Evolutionary conservation across 1,284 basidiomycete genomes (phyloP).

Genomic region (Leccinum pseudoinsigne): DNA sequence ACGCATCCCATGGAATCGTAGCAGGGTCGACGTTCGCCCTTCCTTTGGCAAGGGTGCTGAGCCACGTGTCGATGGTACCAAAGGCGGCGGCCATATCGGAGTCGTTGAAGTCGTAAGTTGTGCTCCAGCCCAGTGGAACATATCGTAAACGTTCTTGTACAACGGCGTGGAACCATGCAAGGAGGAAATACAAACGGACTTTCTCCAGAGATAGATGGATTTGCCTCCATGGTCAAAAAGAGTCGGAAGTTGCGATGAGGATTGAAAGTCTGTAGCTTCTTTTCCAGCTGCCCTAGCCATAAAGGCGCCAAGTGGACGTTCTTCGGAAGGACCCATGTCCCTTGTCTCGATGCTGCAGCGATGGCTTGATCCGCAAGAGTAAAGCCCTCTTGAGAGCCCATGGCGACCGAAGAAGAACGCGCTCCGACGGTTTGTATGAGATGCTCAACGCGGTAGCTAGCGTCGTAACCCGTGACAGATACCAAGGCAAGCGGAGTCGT

Average conservation of each 20-base stretch:
- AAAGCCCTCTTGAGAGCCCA: conserved; percentile 99
- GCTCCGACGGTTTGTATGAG: conserved; percentile 76
- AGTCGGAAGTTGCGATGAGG: conserved; percentile 90
- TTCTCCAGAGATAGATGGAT: conserved; percentile 91
- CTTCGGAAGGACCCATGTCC: conserved; percentile 89
- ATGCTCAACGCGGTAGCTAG: conserved; percentile 92
- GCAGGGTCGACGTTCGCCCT: conserved; percentile 89
- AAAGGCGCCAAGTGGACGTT: conserved; percentile 83
- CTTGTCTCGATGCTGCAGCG: conserved; percentile 84
- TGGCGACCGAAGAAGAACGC: conserved; percentile 86
- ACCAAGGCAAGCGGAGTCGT: conserved; percentile 87
- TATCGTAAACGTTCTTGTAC: conserved; percentile 96
- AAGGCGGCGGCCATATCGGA: conserved; percentile 95
- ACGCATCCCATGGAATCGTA: conserved; percentile 90
- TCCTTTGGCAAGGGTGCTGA: conserved; percentile 78
- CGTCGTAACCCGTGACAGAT: conserved; percentile 96
- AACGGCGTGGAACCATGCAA: conserved; percentile 98
- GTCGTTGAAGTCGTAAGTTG: conserved; percentile 97
- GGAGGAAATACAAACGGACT: conserved; percentile 85
- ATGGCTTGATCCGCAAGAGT: conserved; percentile 93
- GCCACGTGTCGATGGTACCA: conserved; percentile 89
- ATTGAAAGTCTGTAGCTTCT: conserved; percentile 91
- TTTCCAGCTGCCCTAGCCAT: conserved; percentile 94
- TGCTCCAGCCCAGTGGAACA: conserved; percentile 93
- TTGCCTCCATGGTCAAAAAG: conserved; percentile 97